These are phyloP conservation scores for Phytopythium mirpurense DNA, from an alignment of 352 stramenopile genomes.

Conservation along the genomic window DNA sequence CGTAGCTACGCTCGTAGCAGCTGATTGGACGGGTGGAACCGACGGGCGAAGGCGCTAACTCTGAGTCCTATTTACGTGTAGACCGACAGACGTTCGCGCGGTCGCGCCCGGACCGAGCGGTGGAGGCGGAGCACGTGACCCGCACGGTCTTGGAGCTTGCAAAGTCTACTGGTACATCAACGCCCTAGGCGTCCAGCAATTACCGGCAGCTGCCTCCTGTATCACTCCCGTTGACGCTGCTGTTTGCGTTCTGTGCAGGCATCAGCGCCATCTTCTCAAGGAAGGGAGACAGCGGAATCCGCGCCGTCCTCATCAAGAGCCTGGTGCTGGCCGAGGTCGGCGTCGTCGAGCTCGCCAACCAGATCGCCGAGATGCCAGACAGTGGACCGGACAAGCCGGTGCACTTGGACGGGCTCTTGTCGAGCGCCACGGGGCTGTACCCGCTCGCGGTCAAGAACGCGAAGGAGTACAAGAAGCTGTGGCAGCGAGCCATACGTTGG, in stretches of 20 bases:
- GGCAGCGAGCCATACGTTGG: constrained; percentile 30
- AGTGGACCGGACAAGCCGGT: constrained; percentile 26
- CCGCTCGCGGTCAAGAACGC: constrained; percentile 38
- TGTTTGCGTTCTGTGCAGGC: constrained; percentile 14
- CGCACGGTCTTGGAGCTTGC: constrained; percentile 31
- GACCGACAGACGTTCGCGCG: constrained; percentile 34
- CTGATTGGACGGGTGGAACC: too few species aligned
- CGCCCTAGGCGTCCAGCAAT: too few species aligned
- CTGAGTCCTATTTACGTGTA: constrained; percentile 3
- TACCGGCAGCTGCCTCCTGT: too few species aligned
- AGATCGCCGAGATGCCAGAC: constrained; percentile 34
- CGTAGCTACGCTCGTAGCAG: too few species aligned
- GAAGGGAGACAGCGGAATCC: constrained; percentile 35
- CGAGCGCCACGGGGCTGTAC: constrained; percentile 37
- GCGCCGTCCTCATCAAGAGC: constrained; percentile 39
- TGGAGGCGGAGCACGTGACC: constrained; percentile 26
- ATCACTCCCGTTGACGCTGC: not conserved
- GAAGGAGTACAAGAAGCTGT: constrained; percentile 41
- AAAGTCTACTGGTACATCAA: constrained; percentile 20
- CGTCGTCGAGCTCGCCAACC: constrained; percentile 39
- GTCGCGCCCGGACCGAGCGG: constrained; percentile 20
- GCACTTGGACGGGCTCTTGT: constrained; percentile 55
- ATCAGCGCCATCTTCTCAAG: constrained; percentile 44
- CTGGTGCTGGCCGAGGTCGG: constrained; percentile 46
- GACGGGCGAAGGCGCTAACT: not conserved